Conservation (phyloP, 208 protist species). For the Wallacemonas collosoma region DNA sequence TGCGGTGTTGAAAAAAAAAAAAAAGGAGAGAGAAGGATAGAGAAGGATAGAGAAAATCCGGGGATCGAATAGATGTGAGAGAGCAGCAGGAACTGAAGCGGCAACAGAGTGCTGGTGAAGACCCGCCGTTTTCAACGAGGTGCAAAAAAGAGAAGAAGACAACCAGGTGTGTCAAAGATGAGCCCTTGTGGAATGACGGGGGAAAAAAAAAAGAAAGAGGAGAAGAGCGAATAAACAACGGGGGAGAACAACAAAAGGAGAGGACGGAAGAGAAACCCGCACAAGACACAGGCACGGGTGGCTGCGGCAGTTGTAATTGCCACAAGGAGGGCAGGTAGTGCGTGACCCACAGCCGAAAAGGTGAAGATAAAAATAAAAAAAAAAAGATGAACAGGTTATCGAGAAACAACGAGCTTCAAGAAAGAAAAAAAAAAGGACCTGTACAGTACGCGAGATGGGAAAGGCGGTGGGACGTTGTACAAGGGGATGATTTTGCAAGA, state of each 20-base stretch:
- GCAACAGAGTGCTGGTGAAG: background rate
- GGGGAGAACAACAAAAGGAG: too few species aligned
- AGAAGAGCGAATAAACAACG: background rate
- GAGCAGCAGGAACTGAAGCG: background rate
- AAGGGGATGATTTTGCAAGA: background rate
- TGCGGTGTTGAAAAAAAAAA: background rate
- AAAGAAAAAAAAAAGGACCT: constrained; percentile 20
- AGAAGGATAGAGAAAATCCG: constrained; percentile 11
- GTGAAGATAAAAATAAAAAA: constrained; percentile 6
- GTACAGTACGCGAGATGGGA: too few species aligned
- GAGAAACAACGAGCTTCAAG: background rate
- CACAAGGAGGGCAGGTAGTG: background rate
- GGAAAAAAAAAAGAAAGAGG: constrained; percentile 9
- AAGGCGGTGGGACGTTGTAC: too few species aligned
- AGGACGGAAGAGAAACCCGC: too few species aligned
- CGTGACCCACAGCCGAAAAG: background rate
- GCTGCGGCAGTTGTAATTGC: too few species aligned
- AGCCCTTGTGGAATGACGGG: background rate
- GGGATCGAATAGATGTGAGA: background rate
- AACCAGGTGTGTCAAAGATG: too few species aligned
- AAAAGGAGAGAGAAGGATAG: constrained; percentile 11
- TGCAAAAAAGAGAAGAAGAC: background rate
- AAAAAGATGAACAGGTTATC: constrained; percentile 4
- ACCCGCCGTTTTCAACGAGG: background rate
- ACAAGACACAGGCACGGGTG: too few species aligned